phyloP scores from a whole-genome alignment of 768 basidiomycete species.

The Leccinum obscurum region DNA sequence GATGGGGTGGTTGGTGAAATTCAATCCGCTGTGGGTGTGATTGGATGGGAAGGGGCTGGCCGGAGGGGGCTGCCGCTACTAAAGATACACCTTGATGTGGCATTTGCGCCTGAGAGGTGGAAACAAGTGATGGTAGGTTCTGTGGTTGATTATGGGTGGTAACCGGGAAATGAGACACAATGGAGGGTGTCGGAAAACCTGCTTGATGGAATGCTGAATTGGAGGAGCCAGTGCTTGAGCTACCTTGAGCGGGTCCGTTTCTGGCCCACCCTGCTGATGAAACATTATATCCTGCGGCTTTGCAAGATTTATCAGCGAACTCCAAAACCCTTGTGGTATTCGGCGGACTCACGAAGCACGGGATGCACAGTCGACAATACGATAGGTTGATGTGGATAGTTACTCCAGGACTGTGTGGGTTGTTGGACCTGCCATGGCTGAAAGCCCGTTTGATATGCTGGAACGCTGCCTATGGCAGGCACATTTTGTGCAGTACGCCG shows the following conservation, averaged over 20 bases:
- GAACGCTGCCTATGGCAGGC: constrained; percentile 5
- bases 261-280: constrained; percentile 2
- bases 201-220: neutral
- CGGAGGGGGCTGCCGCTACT: neutral
- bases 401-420: constrained; percentile 10
- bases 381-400: constrained; percentile 7
- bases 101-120: constrained; percentile 6
- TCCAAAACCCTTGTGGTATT: neutral
- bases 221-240: neutral
- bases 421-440: constrained; percentile 13
- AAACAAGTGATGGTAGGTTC: neutral
- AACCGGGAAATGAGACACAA: constrained; percentile 1
- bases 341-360: constrained; percentile 12
- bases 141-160: constrained; percentile 5
- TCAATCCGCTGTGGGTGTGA: constrained; percentile 1
- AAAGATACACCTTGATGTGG: constrained; percentile 6
- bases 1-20: neutral
- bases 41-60: neutral
- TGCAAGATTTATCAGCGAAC: neutral
- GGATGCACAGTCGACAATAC: neutral
- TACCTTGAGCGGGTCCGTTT: neutral
- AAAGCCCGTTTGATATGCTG: constrained; percentile 1
- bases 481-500: constrained; percentile 15
- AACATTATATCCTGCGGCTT: constrained; percentile 5
- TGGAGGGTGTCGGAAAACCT: constrained; percentile 1